These are phyloP conservation scores for Wickerhamomyces alni DNA, from an alignment of 805 yeast species.

Conservation along the genomic window DNA sequence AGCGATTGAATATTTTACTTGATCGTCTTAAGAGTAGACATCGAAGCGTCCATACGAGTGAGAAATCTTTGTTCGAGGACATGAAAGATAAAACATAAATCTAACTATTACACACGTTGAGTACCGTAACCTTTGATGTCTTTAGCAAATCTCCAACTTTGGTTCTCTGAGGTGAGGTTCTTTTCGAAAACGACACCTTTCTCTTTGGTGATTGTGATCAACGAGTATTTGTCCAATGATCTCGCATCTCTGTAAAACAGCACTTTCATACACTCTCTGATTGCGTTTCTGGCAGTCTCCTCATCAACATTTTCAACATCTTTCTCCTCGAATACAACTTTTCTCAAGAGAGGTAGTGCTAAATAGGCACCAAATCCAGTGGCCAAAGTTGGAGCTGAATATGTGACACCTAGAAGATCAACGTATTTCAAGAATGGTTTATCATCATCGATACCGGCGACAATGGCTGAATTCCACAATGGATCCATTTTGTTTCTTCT, in stretches of 20 bases:
- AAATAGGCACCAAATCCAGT: slow-evolving; percentile 96
- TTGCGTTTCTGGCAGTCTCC: slow-evolving; percentile 69
- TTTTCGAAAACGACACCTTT: slow-evolving; percentile 61
- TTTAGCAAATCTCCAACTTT: slow-evolving; percentile 88
- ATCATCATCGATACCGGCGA: slow-evolving; percentile 79
- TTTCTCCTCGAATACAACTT: slow-evolving; percentile 70
- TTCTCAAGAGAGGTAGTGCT: slow-evolving; percentile 88
- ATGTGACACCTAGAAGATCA: slow-evolving; percentile 88
- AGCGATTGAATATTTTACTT: too few relatives aligned
- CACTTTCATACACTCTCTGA: slow-evolving; percentile 87
- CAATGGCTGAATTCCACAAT: slow-evolving; percentile 88
- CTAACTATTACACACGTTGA: slow-evolving; percentile 36
- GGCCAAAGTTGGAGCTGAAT: slow-evolving; percentile 81
- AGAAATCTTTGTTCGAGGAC: too few relatives aligned
- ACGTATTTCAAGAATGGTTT: slow-evolving; percentile 78
- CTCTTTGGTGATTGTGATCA: slow-evolving; percentile 68
- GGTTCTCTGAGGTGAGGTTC: slow-evolving; percentile 60
- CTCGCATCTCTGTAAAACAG: slow-evolving; percentile 95
- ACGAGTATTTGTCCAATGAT: slow-evolving; percentile 76
- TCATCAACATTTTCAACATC: slow-evolving; percentile 67
- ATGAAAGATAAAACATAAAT: too few relatives aligned
- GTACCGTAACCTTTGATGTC: slow-evolving; percentile 89
- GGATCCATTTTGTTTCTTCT: slow-evolving; percentile 95
- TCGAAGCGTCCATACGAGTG: too few relatives aligned
- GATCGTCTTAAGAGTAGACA: too few relatives aligned